phyloP scores from a whole-genome alignment of 805 yeast species.

The Saturnispora galanensis region DNA sequence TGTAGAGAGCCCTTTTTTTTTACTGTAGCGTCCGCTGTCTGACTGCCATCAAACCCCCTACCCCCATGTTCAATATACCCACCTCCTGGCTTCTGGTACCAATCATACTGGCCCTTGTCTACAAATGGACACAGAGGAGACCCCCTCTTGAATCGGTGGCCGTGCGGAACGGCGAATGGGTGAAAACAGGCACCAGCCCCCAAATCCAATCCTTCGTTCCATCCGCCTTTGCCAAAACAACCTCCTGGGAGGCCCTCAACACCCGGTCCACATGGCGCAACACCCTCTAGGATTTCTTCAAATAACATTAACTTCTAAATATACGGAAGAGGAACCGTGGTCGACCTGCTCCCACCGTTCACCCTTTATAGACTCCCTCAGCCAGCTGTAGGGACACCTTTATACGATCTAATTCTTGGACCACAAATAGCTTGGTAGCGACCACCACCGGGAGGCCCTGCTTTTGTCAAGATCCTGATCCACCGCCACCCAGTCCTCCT shows the following conservation, averaged over 20 bases:
- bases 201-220: constrained; percentile 14
- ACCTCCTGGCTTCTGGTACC: not conserved
- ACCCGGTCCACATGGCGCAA: constrained; percentile 1
- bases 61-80: too few species aligned
- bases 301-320: not conserved
- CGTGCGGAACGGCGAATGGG: not conserved
- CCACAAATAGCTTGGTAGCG: too few species aligned
- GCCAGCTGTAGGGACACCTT: constrained; percentile 10
- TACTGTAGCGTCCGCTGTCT: too few species aligned
- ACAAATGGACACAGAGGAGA: too few species aligned
- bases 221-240: too few species aligned
- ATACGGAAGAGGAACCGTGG: too few species aligned
- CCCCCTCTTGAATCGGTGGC: not conserved
- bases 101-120: too few species aligned
- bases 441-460: not conserved
- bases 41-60: too few species aligned
- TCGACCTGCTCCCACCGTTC: too few species aligned
- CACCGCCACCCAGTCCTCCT: constrained; percentile 17
- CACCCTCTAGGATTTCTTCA: not conserved
- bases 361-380: too few species aligned
- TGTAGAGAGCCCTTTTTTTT: too few species aligned
- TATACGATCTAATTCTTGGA: too few species aligned
- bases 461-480: not conserved
- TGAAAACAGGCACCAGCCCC: constrained; percentile 8
- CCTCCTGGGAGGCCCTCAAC: not conserved